Percentiles rank a stretch among this genome's conserved stretches.
These are phyloP conservation scores for Calocera viscosa DNA, from an alignment of 768 basidiomycete species.

Conservation along the genomic window DNA sequence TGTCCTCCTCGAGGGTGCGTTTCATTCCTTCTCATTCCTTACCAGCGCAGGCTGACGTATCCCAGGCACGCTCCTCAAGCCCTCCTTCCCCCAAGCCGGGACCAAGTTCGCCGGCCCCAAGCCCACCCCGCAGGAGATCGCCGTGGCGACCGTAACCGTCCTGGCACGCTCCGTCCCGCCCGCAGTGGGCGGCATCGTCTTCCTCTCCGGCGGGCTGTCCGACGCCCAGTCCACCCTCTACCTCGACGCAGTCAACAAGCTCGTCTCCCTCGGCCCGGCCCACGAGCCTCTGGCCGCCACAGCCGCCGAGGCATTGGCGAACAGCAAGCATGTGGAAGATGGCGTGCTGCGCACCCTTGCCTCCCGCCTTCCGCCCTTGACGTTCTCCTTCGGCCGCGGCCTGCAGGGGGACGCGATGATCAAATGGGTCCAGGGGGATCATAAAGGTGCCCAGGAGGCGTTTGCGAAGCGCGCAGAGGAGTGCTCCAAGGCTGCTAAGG, in stretches of 20 bases:
- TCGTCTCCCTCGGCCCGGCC: constrained; percentile 28
- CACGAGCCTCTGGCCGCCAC: constrained; percentile 26
- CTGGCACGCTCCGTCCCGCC: constrained; percentile 37
- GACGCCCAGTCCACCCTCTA: constrained; percentile 32
- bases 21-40: background rate
- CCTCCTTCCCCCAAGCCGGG: constrained; percentile 42
- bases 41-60: background rate
- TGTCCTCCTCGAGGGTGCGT: constrained; percentile 39
- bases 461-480: constrained; percentile 35
- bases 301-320: constrained; percentile 1
- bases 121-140: constrained; percentile 33
- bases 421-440: constrained; percentile 37
- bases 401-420: constrained; percentile 40
- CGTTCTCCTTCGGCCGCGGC: constrained; percentile 41
- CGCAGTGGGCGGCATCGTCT: constrained; percentile 39
- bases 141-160: constrained; percentile 35
- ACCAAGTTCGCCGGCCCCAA: constrained; percentile 32
- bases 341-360: background rate
- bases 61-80: constrained; percentile 39
- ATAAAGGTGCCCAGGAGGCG: constrained; percentile 29
- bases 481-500: constrained; percentile 34
- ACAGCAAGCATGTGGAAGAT: background rate
- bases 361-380: constrained; percentile 32
- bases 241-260: constrained; percentile 32
- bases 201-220: constrained; percentile 39